Evolutionary conservation across 169 alveolate genomes (phyloP), one percentile per base, ranked within the genome.

Genomic region (Plasmodium inui): DNA sequence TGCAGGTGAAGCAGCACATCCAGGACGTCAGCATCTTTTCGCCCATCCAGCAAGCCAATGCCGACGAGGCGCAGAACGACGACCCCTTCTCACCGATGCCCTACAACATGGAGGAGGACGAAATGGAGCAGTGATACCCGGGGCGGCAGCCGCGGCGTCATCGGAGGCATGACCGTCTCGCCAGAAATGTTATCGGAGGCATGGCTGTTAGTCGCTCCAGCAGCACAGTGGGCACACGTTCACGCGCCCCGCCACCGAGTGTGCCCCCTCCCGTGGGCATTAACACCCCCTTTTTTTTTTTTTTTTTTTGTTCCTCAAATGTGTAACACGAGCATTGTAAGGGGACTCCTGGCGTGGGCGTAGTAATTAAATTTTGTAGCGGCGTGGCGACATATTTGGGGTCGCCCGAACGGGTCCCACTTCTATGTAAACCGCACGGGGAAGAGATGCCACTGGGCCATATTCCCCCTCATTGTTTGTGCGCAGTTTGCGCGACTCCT

Each of bases 41-140:
- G 3, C 94, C 94, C n/a, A 79, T 88, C 50, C 94, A 88, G 46
- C 88, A 88, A 26, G 61, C 73, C n/a, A 67, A 80, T 88, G 55
- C 22, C 10, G 30, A 57, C 17, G 94, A 76, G 55, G 89, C 6
- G 44, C 86, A 88, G 76, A 88, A 88, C 46, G 94, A 88, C n/a
- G 94, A 88, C 44, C 94, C 94, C 44, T 88, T 88, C 71, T 88
- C 94, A 1, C 94, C 94, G 10, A 79, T 88, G 57, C 94, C 94
- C 4, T 88, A 88, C 57, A 88, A 88, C 74, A 76, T 88, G 32
- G 94, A 88, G 50, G 94, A 88, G 82, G 94, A 88, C 28, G 93
- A 86, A 55, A 76, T 86, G 84, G 53, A 85, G 41, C 85, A 85
- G 9, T 67, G 30, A 19, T n/a, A n/a, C n/a, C 10, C 2, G 1